phyloP scores from a whole-genome alignment of 2,329 filamentous ascomycete species.

The Aspergillus sp. region DNA sequence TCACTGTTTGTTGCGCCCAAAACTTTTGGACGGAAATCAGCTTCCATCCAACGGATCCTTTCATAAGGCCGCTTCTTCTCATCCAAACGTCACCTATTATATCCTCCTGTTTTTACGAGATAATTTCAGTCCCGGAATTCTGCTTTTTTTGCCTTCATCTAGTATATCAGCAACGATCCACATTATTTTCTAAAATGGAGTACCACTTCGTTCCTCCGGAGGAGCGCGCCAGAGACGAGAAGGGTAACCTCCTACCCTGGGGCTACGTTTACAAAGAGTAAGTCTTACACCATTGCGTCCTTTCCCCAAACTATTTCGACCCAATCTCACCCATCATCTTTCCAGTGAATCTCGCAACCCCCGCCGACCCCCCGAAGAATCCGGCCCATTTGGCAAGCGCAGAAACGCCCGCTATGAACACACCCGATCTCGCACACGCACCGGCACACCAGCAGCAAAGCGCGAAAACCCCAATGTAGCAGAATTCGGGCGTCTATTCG shows the following conservation, averaged over 20 bases:
- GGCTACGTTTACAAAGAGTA: conserved; percentile 64
- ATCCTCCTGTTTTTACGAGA: neutral
- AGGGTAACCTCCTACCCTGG: conserved; percentile 64
- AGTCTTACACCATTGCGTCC: conserved; percentile 35
- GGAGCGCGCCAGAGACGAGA: conserved; percentile 62
- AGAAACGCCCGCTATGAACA: conserved; percentile 48
- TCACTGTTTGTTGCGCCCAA: conserved; percentile 27
- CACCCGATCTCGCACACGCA: conserved; percentile 56
- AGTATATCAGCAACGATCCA: neutral
- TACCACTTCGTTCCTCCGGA: conserved; percentile 66
- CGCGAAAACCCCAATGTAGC: conserved; percentile 55
- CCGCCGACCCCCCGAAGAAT: conserved; percentile 59
- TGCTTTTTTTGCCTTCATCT: neutral
- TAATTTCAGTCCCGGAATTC: no score
- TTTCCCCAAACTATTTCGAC: neutral
- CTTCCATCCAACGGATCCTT: conserved; percentile 1
- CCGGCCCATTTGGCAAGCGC: conserved; percentile 62
- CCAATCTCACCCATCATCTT: conserved; percentile 27
- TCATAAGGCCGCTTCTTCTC: neutral
- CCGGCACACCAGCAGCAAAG: conserved; percentile 59
- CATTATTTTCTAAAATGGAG: conserved; percentile 51
- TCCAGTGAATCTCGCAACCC: conserved; percentile 51
- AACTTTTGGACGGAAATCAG: conserved; percentile 21
- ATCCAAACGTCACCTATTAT: neutral
- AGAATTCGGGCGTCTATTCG: conserved; percentile 50